Conservation (phyloP, 2,329 filamentous ascomycete species). For the Cyclaneusma minus region DNA sequence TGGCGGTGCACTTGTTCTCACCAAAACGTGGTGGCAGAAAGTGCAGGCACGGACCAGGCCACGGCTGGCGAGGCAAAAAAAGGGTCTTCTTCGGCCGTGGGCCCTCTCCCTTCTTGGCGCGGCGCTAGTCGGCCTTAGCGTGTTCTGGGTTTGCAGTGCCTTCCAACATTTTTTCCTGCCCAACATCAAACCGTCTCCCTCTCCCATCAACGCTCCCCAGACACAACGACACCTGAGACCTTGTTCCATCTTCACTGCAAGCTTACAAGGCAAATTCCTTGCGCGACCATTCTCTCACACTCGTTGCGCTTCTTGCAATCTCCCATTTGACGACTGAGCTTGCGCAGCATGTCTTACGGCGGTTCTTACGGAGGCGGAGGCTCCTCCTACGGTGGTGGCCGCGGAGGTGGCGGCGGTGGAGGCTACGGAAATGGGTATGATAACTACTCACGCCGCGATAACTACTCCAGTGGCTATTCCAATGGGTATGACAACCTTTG, state of each 20-base stretch:
- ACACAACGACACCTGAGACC: constrained; percentile 2
- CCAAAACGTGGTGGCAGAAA: too few relatives aligned
- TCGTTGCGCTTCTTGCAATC: constrained; percentile 1
- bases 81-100: too few relatives aligned
- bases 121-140: too few relatives aligned
- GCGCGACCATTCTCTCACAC: too few relatives aligned
- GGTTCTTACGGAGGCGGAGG: constrained; percentile 33
- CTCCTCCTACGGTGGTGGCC: constrained; percentile 29
- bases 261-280: too few relatives aligned
- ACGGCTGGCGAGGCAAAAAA: too few relatives aligned
- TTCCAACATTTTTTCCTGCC: constrained; percentile 2
- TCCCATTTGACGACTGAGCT: too few relatives aligned
- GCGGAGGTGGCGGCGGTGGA: constrained; percentile 24
- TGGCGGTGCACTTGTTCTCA: too few relatives aligned
- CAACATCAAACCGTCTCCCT: constrained; percentile 2
- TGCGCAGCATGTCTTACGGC: constrained; percentile 56
- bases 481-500: constrained; percentile 27
- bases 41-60: too few relatives aligned
- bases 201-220: constrained; percentile 1
- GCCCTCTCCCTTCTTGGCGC: too few relatives aligned
- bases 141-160: constrained; percentile 2
- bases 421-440: constrained; percentile 40
- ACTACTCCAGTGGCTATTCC: constrained; percentile 33
- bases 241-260: constrained; percentile 1
- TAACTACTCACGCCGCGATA: constrained; percentile 27